Conservation (phyloP, 169 alveolate genomes). For the Condylostoma magnum region DNA sequence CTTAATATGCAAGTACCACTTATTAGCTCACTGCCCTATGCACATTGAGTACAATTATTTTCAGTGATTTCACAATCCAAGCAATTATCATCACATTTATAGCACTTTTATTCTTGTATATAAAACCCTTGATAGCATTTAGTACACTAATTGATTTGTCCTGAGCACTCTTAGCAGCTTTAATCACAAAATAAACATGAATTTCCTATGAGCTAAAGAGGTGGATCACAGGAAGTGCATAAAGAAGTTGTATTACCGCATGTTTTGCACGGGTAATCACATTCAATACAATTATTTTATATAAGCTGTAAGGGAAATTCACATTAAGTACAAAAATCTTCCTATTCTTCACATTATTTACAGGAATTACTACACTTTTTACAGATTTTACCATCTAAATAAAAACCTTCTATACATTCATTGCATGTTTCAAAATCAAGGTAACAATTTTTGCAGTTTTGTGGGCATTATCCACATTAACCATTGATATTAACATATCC, state of each 20-base stretch:
- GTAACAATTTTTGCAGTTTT: no score
- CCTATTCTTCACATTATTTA: not conserved
- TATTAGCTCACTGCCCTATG: not conserved
- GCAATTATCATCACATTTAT: not conserved
- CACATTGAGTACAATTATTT: not conserved
- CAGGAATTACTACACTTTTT: no score
- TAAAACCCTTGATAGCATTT: no score
- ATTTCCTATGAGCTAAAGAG: not conserved
- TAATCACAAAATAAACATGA: not conserved
- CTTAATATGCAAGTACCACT: not conserved
- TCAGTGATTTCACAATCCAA: conserved; percentile 5
- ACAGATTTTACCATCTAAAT: no score
- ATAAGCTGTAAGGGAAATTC: not conserved
- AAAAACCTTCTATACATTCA: no score
- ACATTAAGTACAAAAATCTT: not conserved
- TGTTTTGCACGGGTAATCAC: conserved; percentile 2
- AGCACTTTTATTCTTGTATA: no score
- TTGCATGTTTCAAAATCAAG: no score
- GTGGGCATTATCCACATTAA: no score
- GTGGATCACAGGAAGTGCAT: not conserved
- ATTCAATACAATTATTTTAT: conserved; percentile 5
- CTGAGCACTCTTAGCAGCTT: conserved; percentile 10
- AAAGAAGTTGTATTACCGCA: not conserved
- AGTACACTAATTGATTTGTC: no score
- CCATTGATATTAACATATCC: no score